These are phyloP conservation scores for Oleoguttula mirabilis DNA, from an alignment of 495 filamentous ascomycete genomes.

Conservation along the genomic window DNA sequence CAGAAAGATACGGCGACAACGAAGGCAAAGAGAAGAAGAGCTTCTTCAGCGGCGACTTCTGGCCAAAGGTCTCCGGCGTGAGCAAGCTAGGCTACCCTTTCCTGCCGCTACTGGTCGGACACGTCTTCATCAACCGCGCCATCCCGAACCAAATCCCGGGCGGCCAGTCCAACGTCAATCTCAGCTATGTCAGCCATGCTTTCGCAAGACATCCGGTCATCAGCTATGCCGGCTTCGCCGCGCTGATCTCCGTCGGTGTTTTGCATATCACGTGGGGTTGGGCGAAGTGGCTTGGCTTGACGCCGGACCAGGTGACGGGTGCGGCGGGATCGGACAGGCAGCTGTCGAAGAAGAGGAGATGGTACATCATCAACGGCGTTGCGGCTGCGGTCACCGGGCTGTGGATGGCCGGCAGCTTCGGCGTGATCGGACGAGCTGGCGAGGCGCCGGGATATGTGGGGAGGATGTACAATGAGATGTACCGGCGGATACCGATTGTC, in stretches of 20 bases:
- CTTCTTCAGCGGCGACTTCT: conserved; percentile 23
- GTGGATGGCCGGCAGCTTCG: conserved; percentile 74
- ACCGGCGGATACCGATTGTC: conserved; percentile 42
- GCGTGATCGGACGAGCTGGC: conserved; percentile 64
- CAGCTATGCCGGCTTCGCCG: conserved; percentile 53
- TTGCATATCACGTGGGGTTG: conserved; percentile 77
- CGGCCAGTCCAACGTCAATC: conserved; percentile 65
- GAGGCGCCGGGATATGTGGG: conserved; percentile 63
- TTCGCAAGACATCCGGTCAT: conserved; percentile 56
- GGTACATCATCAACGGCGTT: conserved; percentile 57
- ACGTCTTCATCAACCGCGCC: conserved; percentile 58
- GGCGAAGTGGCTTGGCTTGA: conserved; percentile 56
- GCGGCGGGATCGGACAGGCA: conserved; percentile 39
- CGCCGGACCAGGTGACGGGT: conserved; percentile 35
- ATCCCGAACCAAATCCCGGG: conserved; percentile 66
- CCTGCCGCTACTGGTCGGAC: conserved; percentile 49
- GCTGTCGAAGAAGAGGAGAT: conserved; percentile 45
- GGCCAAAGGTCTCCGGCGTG: conserved; percentile 57
- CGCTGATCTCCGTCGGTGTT: conserved; percentile 54
- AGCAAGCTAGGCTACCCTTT: conserved; percentile 56
- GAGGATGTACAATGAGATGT: conserved; percentile 62
- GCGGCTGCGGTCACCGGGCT: conserved; percentile 44
- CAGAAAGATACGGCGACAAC: conserved; percentile 57
- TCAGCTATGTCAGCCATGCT: conserved; percentile 77
- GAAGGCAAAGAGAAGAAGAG: conserved; percentile 31